Evolutionary conservation across 805 yeast species (phyloP), one percentile per base, ranked within the genome.

Genomic region (Ogataea paraovalis): DNA sequence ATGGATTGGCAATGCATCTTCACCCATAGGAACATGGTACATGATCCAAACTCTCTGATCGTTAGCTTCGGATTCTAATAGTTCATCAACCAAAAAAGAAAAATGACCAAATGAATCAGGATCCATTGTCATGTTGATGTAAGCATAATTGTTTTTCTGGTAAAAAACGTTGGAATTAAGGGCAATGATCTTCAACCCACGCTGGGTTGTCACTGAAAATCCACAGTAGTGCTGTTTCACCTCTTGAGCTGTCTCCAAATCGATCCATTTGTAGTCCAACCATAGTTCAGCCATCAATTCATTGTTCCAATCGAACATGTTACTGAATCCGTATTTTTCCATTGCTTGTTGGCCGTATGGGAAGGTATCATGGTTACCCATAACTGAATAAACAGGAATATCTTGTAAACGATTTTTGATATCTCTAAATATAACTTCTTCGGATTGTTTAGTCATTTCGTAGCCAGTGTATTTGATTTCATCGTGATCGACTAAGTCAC

Each of bases 321-420:
- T 45, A 53, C 58, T 59, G 49, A 68, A 76, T 5, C 78, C 76
- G 18, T 76, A 72, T 36, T 62, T 58, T 30, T 67, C 59, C 48
- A 82, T 84, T 2, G 87, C 84, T 50, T 82, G 64, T 61, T 83
- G 87, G 36, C 84, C 85, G 55, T 82, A 80, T 18, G 91, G 90
- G 70, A 75, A 84, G 32, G 82, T 77, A 59, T 84, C 90, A 63
- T 85, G 88, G 61, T 82, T 83, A 28, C 90, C 90, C 57, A 84
- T 66, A 19, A 78, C 79, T 10, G 87, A 74, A 58, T 68, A 82
- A 7, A 84, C 76, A 7, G 87, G 84, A 27, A 79, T 62, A 45
- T 76, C 69, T 19, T 72, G 66, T 49, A 83, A 71, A 41, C 43
- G 46, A 30, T 49, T 32, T 54, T 83, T 83, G 72, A 83, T 70